Percentiles rank a stretch among this genome's conserved stretches.
Conservation (phyloP, 768 basidiomycete genomes). For the Lactifluus piperatus region DNA sequence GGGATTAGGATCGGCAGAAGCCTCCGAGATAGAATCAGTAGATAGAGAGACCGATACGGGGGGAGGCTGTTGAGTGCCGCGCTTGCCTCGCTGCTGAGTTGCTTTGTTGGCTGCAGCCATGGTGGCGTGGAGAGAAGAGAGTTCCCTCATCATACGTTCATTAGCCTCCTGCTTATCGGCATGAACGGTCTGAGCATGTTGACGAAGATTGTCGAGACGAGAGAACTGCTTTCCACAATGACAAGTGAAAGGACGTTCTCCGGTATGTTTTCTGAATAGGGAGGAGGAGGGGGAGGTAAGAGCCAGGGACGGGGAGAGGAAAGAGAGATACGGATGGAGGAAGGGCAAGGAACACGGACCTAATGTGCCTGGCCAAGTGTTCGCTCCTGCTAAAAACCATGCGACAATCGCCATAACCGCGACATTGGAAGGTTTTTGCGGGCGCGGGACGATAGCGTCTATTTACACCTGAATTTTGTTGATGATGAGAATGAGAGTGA, state of each 20-base stretch:
- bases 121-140: constrained; percentile 72
- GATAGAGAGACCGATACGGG: constrained; percentile 20
- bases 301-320: constrained; percentile 18
- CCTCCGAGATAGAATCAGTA: constrained; percentile 9
- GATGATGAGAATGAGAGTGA: constrained; percentile 3
- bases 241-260: constrained; percentile 92
- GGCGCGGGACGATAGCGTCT: constrained; percentile 78
- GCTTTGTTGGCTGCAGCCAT: constrained; percentile 54
- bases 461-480: constrained; percentile 26
- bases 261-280: constrained; percentile 81
- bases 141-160: constrained; percentile 85
- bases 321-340: constrained; percentile 19
- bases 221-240: constrained; percentile 96
- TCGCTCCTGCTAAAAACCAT: constrained; percentile 97
- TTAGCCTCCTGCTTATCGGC: constrained; percentile 88
- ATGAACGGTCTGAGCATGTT: constrained; percentile 96
- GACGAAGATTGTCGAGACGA: constrained; percentile 91
- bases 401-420: constrained; percentile 88
- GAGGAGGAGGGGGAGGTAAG: constrained; percentile 18
- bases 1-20: constrained; percentile 17
- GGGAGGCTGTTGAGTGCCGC: constrained; percentile 25
- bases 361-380: constrained; percentile 90
- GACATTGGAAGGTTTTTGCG: constrained; percentile 92
- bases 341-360: constrained; percentile 44
- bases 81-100: constrained; percentile 32